Conservation (phyloP, 2,329 filamentous ascomycete genomes). For the Epichloe sp. region DNA sequence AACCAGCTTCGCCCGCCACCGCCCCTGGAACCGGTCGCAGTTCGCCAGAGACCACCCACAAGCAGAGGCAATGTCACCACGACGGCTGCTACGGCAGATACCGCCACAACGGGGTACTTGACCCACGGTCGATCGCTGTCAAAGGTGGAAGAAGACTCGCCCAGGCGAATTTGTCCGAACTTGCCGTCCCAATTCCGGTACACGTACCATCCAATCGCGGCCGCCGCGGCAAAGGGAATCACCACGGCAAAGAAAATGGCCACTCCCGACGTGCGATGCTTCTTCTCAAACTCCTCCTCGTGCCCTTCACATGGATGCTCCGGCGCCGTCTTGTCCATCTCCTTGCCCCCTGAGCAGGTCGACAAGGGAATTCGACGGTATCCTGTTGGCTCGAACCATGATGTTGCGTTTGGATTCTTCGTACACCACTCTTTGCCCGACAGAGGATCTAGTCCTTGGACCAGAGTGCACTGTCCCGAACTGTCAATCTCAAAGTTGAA, state of each 20-base stretch:
- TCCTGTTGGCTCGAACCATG: conserved; percentile 76
- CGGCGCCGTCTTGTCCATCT: conserved; percentile 54
- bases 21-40: conserved; percentile 34
- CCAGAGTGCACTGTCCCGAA: conserved; percentile 65
- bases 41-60: conserved; percentile 59
- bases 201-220: conserved; percentile 67
- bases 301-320: conserved; percentile 56
- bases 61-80: conserved; percentile 56
- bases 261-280: conserved; percentile 56
- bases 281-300: conserved; percentile 65
- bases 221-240: conserved; percentile 59
- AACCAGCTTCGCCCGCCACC: conserved; percentile 36
- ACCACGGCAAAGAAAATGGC: conserved; percentile 78
- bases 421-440: conserved; percentile 37
- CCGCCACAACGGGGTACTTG: conserved; percentile 64
- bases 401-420: conserved; percentile 51
- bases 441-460: conserved; percentile 54
- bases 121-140: conserved; percentile 66
- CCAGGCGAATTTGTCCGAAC: conserved; percentile 84
- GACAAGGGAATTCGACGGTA: conserved; percentile 84
- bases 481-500: conserved; percentile 76
- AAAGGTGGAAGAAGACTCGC: conserved; percentile 46
- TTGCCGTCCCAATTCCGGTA: conserved; percentile 78
- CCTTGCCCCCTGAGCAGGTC: conserved; percentile 65
- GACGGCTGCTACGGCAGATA: conserved; percentile 51